phyloP scores from a whole-genome alignment of 495 filamentous ascomycete genomes.

The Xanthoparmelia taractica region DNA sequence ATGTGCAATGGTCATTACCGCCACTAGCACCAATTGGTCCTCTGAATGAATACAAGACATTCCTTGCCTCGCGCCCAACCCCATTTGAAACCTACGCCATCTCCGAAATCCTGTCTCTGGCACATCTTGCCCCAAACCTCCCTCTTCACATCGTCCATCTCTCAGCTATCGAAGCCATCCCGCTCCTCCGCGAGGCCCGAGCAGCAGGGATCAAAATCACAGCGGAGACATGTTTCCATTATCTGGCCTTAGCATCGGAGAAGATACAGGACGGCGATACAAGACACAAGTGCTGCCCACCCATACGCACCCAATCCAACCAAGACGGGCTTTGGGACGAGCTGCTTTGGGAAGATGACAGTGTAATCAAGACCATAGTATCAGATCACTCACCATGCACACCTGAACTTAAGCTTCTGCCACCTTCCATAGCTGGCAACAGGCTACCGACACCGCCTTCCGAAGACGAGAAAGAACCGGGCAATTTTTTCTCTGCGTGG shows the following conservation, averaged over 20 bases:
- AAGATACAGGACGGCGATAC: slow-evolving; percentile 84
- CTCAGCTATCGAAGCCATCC: slow-evolving; percentile 86
- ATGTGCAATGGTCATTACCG: slow-evolving; percentile 61
- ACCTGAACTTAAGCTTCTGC: slow-evolving; percentile 84
- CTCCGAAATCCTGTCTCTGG: slow-evolving; percentile 72
- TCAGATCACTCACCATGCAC: slow-evolving; percentile 96
- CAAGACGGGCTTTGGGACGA: slow-evolving; percentile 87
- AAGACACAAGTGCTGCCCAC: slow-evolving; percentile 94
- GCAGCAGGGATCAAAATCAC: slow-evolving; percentile 79
- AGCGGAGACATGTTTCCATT: slow-evolving; percentile 97
- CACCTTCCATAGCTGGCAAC: slow-evolving; percentile 44
- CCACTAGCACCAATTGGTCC: slow-evolving; percentile 68
- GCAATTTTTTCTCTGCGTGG: slow-evolving; percentile 95
- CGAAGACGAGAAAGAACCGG: slow-evolving; percentile 34
- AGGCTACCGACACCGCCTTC: slow-evolving; percentile 30
- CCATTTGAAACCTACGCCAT: slow-evolving; percentile 90
- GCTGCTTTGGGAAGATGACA: slow-evolving; percentile 54
- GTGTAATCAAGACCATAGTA: slow-evolving; percentile 89
- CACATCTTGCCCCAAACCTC: slow-evolving; percentile 72
- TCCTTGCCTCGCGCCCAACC: slow-evolving; percentile 83
- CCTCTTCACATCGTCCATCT: slow-evolving; percentile 93
- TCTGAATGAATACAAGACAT: slow-evolving; percentile 77
- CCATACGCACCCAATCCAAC: slow-evolving; percentile 77
- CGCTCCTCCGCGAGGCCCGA: slow-evolving; percentile 72
- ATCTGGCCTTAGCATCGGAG: slow-evolving; percentile 84